phyloP scores from a whole-genome alignment of 768 basidiomycete genomes.

The Psilocybe subaeruginosa region DNA sequence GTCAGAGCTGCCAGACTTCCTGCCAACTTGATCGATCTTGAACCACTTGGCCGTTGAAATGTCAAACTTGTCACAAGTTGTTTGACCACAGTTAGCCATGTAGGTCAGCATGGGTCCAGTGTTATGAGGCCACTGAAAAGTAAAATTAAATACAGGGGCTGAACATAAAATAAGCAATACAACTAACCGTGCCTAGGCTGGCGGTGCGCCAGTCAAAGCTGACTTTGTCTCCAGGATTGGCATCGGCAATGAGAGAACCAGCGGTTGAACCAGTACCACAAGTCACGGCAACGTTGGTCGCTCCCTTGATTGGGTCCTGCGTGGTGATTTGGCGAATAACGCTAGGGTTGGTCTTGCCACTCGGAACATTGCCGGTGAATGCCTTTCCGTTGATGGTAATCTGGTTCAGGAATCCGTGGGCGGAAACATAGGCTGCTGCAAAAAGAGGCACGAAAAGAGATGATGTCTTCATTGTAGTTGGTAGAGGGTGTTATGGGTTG shows the following conservation, averaged over 20 bases:
- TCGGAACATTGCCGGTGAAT: constrained; percentile 39
- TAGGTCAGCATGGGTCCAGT: constrained; percentile 77
- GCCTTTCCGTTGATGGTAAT: constrained; percentile 42
- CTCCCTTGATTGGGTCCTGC: constrained; percentile 51
- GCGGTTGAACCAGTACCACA: constrained; percentile 59
- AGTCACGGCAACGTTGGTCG: constrained; percentile 53
- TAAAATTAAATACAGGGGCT: background rate
- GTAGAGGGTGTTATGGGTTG: background rate
- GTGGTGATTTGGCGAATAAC: constrained; percentile 44
- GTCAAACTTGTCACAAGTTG: constrained; percentile 63
- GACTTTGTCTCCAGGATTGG: constrained; percentile 60
- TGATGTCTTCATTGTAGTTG: constrained; percentile 14
- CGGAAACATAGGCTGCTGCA: constrained; percentile 39
- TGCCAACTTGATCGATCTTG: constrained; percentile 65
- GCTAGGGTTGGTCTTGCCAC: constrained; percentile 20
- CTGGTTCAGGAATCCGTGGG: constrained; percentile 45
- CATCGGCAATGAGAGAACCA: constrained; percentile 53
- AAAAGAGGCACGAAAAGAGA: constrained; percentile 34
- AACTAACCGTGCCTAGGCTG: constrained; percentile 36
- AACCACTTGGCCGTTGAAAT: constrained; percentile 67
- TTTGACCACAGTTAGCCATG: constrained; percentile 63
- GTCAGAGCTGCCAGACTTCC: constrained; percentile 32
- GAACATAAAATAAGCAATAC: constrained; percentile 1
- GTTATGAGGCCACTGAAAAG: constrained; percentile 50
- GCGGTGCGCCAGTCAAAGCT: constrained; percentile 62